Conservation (phyloP, 129 eudicot genomes). For the Flaveria bidentis region DNA sequence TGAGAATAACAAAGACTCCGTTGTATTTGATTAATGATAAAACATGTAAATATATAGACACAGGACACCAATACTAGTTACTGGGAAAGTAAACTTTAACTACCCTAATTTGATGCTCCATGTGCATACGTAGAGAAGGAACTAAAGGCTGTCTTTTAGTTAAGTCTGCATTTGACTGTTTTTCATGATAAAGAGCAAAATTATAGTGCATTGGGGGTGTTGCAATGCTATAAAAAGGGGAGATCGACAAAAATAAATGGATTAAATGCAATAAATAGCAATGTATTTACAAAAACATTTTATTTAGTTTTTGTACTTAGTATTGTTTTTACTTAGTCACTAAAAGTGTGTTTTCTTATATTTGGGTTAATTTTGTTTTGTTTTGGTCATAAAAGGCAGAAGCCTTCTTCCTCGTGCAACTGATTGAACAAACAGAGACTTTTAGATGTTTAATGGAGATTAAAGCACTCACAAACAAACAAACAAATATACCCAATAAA, state of each 20-base stretch:
- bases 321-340: background rate
- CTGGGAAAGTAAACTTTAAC: background rate
- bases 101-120: background rate
- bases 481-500: too few species aligned
- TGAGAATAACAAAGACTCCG: background rate
- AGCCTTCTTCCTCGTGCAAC: background rate
- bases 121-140: background rate
- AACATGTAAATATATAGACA: background rate
- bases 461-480: background rate
- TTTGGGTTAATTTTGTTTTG: background rate
- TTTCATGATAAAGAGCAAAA: conserved; percentile 8
- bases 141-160: background rate
- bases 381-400: background rate
- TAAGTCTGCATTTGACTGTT: conserved; percentile 1
- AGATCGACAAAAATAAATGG: background rate
- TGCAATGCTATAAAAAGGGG: background rate
- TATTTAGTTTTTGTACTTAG: background rate
- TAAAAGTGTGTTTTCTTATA: background rate
- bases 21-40: background rate
- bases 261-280: background rate
- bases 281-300: conserved; percentile 2
- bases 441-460: background rate
- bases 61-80: background rate
- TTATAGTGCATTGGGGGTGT: background rate
- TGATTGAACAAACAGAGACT: background rate